Evolutionary conservation across 2,329 filamentous ascomycete genomes (phyloP), one percentile per base, ranked within the genome.

Genomic region (Scedosporium boydii): DNA sequence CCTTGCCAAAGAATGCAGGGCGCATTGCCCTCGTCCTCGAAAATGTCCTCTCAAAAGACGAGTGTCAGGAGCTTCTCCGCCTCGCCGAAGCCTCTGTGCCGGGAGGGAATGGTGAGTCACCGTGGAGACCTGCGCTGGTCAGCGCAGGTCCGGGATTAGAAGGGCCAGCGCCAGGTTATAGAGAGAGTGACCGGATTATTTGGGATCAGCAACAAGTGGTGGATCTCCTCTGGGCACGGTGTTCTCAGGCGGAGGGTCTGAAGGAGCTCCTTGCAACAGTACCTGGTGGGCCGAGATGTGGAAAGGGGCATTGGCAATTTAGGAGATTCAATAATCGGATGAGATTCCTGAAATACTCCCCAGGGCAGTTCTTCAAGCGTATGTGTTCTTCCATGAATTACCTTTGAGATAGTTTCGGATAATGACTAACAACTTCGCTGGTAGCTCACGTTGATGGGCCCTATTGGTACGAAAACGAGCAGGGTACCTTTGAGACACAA

Each of bases 141-240:
- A 88, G 88, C 69, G 72, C 84, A 26, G 88, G 88, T 4, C 72
- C 72, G 4, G 88, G 88, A 3, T 76, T 71, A 63, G 86, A 93
- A 73, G 73, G 78, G 2, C 71, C 86, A 51, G 74, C 79, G 3
- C 66, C 66, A 1, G 80, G 84, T 7, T 83, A 84, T 58, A 80
- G 90, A 16, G 87, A 89, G 64, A 87, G 87, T 68, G 87, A 87
- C n/a, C 82, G 90, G 3, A 90, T 93, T 66, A 87, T 95, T 67
- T 90, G 86, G 82, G 89, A 95, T 69, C 74, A 81, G 14, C 76
- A 80, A 58, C 81, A 82, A 1, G 66, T 93, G 1, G 86, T 84
- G 0, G 78, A 82, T 26, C 81, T 83, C 23, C 68, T 95, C 0
- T 87, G 88, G 81, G 77, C 75, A 48, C 80, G 90, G 9, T 82